A percentile compares a stretch with the other conserved stretches of the same genome.
Conservation (phyloP, 169 alveolate species). For the Plasmodium ovale region DNA sequence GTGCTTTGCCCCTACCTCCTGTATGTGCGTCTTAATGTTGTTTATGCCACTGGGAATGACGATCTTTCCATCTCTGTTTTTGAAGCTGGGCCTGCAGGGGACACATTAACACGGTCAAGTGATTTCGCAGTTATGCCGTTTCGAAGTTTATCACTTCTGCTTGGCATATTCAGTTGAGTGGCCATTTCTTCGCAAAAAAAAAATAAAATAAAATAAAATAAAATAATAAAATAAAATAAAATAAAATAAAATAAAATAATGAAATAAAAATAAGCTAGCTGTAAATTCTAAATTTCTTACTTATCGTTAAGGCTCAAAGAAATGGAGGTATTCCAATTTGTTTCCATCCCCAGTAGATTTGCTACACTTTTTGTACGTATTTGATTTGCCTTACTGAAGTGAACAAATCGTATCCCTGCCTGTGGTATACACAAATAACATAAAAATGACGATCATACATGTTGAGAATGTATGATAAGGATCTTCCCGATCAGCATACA, state of each 20-base stretch:
- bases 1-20: conserved; percentile 18
- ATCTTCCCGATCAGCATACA: too few relatives aligned
- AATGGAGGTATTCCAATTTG: conserved; percentile 88
- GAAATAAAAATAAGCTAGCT: too few relatives aligned
- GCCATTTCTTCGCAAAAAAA: too few relatives aligned
- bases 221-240: too few relatives aligned
- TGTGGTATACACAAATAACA: background rate
- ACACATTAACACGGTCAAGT: background rate
- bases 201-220: too few relatives aligned
- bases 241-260: too few relatives aligned
- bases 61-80: conserved; percentile 75
- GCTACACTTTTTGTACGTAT: conserved; percentile 82
- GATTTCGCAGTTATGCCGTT: background rate
- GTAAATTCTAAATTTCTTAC: conserved; percentile 3
- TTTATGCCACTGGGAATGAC: conserved; percentile 81
- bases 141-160: too few relatives aligned
- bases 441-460: too few relatives aligned
- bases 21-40: conserved; percentile 75
- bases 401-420: conserved; percentile 86
- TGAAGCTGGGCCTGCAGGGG: conserved; percentile 31
- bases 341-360: conserved; percentile 85
- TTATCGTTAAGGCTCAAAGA: conserved; percentile 74
- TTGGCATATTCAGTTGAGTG: too few relatives aligned
- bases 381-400: conserved; percentile 84
- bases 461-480: too few relatives aligned